Evolutionary conservation across 1,284 basidiomycete genomes (phyloP), one percentile per base, ranked within the genome.

Genomic region (Apiotrichum sp.): DNA sequence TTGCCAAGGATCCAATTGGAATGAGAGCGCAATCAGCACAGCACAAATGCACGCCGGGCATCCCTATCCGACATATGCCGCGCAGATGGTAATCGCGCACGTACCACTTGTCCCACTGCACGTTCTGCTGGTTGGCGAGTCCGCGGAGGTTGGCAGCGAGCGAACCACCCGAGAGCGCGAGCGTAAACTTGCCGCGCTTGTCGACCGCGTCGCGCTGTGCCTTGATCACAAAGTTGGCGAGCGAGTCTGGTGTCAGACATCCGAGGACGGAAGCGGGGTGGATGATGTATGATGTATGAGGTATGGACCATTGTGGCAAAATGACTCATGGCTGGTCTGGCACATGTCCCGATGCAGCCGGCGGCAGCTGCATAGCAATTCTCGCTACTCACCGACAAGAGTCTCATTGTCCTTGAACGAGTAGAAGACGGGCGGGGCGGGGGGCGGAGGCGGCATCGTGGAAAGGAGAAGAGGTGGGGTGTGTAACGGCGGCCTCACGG

Each of bases 141-240:
- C 84, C 85, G 63, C 79, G 79, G 64, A 99, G 83, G 75, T 89
- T 87, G 68, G 87, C 87, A 41, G 95, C 92, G 44, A 98, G 82
- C 5, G 88, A 91, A 6, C 96, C 95, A 39, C 96, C 93, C 3
- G 93, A 97, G 65, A 98, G 80, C 52, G 95, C 96, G 68, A 99
- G 73, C 47, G 91, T 89, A 79, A 99, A 99, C 68, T 86, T 86
- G 70, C 87, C 88, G 74, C 91, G 86, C 79, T 91, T 93, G 69
- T 88, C 85, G 65, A 98, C 82, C 36, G 95, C 86, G 54, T 97
- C 93, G 65, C 86, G 87, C 80, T 98, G 96, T 0, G 89, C 88
- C 67, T 89, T 90, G 70, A 93, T 72, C 47, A 98, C 84, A 73
- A 96, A 98, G 55, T 83, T 78, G 10, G 93, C 89, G 60, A 99